Evolutionary conservation across 1,284 basidiomycete genomes (phyloP).

Genomic region (Sporisorium scitamineum): DNA sequence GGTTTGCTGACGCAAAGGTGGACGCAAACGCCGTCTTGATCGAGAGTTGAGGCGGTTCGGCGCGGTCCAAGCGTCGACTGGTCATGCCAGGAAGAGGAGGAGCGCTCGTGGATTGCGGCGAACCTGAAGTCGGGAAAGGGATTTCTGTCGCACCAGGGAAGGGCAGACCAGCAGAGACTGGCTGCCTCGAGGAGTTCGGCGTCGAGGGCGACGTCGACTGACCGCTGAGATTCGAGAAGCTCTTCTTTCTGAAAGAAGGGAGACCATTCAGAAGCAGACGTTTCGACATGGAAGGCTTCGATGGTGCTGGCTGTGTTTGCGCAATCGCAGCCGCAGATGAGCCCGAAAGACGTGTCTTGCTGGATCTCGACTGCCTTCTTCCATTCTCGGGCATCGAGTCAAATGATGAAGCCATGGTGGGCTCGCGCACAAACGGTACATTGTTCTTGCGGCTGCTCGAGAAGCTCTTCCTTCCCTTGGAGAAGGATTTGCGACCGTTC

Average conservation of each 20-base stretch:
- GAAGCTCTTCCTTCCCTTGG: constrained; percentile 42
- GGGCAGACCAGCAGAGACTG: constrained; percentile 17
- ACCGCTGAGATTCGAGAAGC: constrained; percentile 36
- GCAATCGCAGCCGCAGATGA: background rate
- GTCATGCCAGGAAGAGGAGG: constrained; percentile 19
- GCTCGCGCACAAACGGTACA: constrained; percentile 19
- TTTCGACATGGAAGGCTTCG: constrained; percentile 30
- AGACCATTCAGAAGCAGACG: constrained; percentile 33
- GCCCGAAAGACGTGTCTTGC: constrained; percentile 25
- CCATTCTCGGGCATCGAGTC: constrained; percentile 12
- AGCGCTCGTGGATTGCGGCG: constrained; percentile 6
- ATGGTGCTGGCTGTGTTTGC: constrained; percentile 5
- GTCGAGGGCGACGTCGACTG: constrained; percentile 30
- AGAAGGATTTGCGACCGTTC: constrained; percentile 34
- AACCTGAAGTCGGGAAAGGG: constrained; percentile 25
- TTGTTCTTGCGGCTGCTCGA: constrained; percentile 45
- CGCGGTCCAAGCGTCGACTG: constrained; percentile 9
- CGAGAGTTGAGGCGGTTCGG: constrained; percentile 1
- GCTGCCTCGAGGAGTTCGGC: constrained; percentile 15
- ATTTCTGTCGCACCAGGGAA: constrained; percentile 25
- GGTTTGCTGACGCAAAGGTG: constrained; percentile 2
- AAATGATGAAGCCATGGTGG: constrained; percentile 1
- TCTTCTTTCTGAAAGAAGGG: constrained; percentile 52
- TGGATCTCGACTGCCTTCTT: constrained; percentile 19
- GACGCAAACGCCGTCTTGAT: constrained; percentile 14